A percentile compares a stretch with the other conserved stretches of the same genome.
These are phyloP conservation scores for Porogramme epimiltina DNA, from an alignment of 1,284 basidiomycete species.

Conservation along the genomic window DNA sequence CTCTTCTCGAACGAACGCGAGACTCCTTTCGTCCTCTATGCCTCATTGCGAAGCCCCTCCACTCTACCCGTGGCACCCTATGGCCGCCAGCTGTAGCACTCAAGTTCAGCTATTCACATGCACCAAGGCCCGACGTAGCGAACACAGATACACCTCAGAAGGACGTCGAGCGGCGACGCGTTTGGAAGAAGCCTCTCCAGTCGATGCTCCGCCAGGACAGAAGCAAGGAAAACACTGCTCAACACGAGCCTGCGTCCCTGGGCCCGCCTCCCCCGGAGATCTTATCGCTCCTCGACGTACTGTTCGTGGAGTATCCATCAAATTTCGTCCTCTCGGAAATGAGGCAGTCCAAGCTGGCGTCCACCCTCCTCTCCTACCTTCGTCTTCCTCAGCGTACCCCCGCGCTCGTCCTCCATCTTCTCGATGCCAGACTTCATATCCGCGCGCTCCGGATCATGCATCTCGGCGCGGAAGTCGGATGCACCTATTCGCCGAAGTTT, in stretches of 20 bases:
- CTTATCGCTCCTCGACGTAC: slow-evolving; percentile 8
- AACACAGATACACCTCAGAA: not conserved
- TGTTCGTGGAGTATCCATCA: slow-evolving; percentile 8
- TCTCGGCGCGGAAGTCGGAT: slow-evolving; percentile 51
- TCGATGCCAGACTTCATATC: slow-evolving; percentile 40
- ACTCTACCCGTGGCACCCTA: slow-evolving; percentile 15
- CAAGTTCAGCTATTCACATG: slow-evolving; percentile 16
- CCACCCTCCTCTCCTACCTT: slow-evolving; percentile 30
- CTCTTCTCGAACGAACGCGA: slow-evolving; percentile 19
- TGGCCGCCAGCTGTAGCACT: slow-evolving; percentile 23
- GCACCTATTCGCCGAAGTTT: slow-evolving; percentile 48
- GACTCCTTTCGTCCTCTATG: slow-evolving; percentile 13
- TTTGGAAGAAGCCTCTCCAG: not conserved
- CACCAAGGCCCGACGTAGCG: not conserved
- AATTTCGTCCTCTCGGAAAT: slow-evolving; percentile 2
- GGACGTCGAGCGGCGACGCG: not conserved
- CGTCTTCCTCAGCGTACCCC: slow-evolving; percentile 41
- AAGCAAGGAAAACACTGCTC: not conserved
- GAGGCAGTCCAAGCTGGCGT: not conserved
- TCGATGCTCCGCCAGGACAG: slow-evolving; percentile 6
- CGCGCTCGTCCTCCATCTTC: slow-evolving; percentile 46
- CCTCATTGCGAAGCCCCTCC: slow-evolving; percentile 20
- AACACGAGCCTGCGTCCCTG: not conserved
- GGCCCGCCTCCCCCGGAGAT: slow-evolving; percentile 13
- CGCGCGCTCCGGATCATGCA: slow-evolving; percentile 46